These are phyloP conservation scores for Fusarium fujikuroi DNA, from an alignment of 2,329 filamentous ascomycete species.

Conservation along the genomic window DNA sequence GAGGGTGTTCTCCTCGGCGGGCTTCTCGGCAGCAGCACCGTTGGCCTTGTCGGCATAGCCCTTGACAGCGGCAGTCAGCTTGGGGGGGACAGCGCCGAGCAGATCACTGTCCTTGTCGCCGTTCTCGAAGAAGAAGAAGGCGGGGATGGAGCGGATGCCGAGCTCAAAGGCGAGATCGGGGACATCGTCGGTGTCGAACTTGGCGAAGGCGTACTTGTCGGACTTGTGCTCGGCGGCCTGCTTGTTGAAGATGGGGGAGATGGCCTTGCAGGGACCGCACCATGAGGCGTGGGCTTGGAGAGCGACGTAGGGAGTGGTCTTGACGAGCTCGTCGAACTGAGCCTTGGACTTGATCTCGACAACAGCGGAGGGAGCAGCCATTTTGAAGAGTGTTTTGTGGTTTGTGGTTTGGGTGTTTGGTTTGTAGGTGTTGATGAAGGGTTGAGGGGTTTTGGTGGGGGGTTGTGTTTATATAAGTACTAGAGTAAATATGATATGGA, in stretches of 20 bases:
- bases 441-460: constrained; percentile 35
- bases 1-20: constrained; percentile 21
- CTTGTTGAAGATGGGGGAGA: constrained; percentile 64
- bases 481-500: background rate
- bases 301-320: constrained; percentile 61
- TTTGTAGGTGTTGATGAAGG: constrained; percentile 3
- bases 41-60: constrained; percentile 33
- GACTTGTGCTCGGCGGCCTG: constrained; percentile 55
- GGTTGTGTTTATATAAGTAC: constrained; percentile 16
- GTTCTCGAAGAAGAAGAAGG: constrained; percentile 69
- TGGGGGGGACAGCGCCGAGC: constrained; percentile 52
- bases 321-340: constrained; percentile 62
- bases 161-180: constrained; percentile 62
- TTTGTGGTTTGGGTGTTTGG: background rate
- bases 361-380: constrained; percentile 45
- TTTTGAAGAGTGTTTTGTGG: constrained; percentile 32
- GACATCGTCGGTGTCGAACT: constrained; percentile 68
- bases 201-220: constrained; percentile 63
- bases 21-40: constrained; percentile 13
- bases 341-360: constrained; percentile 53
- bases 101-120: constrained; percentile 59
- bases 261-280: constrained; percentile 70
- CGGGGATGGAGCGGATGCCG: constrained; percentile 66
- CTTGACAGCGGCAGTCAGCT: constrained; percentile 47
- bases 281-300: constrained; percentile 69